Conservation (phyloP, 768 basidiomycete species). For the Pholiota microspora region DNA sequence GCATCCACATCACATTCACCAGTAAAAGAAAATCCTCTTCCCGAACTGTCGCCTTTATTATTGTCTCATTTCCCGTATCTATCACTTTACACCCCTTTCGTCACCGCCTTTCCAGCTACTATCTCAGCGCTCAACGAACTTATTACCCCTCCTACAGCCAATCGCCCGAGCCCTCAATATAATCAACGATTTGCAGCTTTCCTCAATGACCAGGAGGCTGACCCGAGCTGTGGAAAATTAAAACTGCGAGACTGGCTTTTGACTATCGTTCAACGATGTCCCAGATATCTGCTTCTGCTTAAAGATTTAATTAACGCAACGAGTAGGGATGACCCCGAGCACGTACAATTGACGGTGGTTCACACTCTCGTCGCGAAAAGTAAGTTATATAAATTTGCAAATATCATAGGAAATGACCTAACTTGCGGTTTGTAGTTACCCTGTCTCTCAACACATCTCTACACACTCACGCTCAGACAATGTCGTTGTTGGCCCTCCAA, state of each 20-base stretch:
- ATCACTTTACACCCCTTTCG: slow-evolving; percentile 82
- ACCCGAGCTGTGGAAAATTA: slow-evolving; percentile 70
- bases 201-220: slow-evolving; percentile 60
- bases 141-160: slow-evolving; percentile 40
- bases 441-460: slow-evolving; percentile 76
- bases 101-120: slow-evolving; percentile 72
- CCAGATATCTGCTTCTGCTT: slow-evolving; percentile 79
- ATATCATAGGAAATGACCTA: slow-evolving; percentile 1
- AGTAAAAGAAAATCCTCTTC: slow-evolving; percentile 18
- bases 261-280: slow-evolving; percentile 85
- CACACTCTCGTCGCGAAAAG: slow-evolving; percentile 75
- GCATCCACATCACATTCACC: slow-evolving; percentile 7
- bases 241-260: slow-evolving; percentile 84
- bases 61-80: slow-evolving; percentile 86
- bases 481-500: slow-evolving; percentile 76
- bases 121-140: slow-evolving; percentile 57
- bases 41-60: slow-evolving; percentile 43
- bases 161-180: slow-evolving; percentile 38
- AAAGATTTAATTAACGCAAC: slow-evolving; percentile 78
- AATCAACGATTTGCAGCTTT: slow-evolving; percentile 61
- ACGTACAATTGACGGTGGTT: slow-evolving; percentile 55
- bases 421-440: slow-evolving; percentile 50
- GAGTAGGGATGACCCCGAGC: slow-evolving; percentile 63
- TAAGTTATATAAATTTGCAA: slow-evolving; percentile 29
- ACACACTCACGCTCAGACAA: slow-evolving; percentile 73